Conservation (phyloP, 345 rosid genomes). For the Jatropha curcas region DNA sequence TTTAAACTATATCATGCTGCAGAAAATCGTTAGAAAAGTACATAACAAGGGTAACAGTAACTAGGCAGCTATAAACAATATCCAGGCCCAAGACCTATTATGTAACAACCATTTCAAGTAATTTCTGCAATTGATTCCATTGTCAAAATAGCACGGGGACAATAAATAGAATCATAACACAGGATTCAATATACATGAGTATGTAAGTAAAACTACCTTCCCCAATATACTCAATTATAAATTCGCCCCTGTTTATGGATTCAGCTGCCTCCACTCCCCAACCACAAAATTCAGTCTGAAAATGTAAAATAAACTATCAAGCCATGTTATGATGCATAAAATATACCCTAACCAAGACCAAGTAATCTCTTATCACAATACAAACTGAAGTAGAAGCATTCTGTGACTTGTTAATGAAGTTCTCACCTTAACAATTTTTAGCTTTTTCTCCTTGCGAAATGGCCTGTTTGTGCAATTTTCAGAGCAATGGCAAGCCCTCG, state of each 20-base stretch:
- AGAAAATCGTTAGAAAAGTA: too few relatives aligned
- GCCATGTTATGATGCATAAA: neutral
- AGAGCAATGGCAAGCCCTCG: slow-evolving; percentile 76
- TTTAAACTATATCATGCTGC: neutral
- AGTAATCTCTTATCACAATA: neutral
- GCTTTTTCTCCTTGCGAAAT: slow-evolving; percentile 86
- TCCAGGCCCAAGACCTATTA: too few relatives aligned
- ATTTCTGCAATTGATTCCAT: neutral
- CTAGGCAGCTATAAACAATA: too few relatives aligned
- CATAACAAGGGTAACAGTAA: too few relatives aligned
- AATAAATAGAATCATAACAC: neutral
- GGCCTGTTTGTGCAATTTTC: slow-evolving; percentile 92
- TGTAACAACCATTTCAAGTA: neutral
- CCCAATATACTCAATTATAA: slow-evolving; percentile 85
- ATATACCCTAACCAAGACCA: slow-evolving; percentile 7
- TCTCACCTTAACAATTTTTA: slow-evolving; percentile 74
- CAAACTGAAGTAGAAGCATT: neutral
- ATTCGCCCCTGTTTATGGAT: slow-evolving; percentile 69
- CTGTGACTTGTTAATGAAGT: neutral
- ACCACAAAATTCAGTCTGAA: slow-evolving; percentile 86
- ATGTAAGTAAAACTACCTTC: slow-evolving; percentile 63
- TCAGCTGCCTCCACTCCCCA: slow-evolving; percentile 98
- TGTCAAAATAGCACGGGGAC: neutral
- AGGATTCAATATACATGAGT: too few relatives aligned
- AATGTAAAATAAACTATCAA: slow-evolving; percentile 23